Percentiles rank a stretch among this genome's conserved stretches.
phyloP scores from a whole-genome alignment of 2,329 filamentous ascomycete species.

The Ceratocystis alfenasii region DNA sequence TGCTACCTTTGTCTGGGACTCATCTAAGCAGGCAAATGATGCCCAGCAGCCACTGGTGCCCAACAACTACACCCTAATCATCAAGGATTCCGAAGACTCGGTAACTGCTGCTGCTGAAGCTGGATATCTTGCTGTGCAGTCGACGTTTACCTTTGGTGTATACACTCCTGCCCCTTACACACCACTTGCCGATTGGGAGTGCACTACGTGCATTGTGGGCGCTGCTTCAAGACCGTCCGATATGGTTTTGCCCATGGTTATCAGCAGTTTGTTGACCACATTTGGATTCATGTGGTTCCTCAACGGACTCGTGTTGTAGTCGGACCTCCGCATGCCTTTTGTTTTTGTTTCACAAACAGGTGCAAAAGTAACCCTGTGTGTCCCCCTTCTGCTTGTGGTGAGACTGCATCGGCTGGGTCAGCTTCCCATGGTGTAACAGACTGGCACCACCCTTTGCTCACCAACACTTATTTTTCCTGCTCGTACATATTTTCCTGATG shows the following conservation, averaged over 20 bases:
- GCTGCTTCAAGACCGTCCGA: constrained; percentile 5
- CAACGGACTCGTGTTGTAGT: constrained; percentile 35
- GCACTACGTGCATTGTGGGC: constrained; percentile 46
- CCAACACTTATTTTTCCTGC: background rate
- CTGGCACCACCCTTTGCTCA: background rate
- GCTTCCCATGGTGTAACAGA: background rate
- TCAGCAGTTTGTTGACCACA: constrained; percentile 43
- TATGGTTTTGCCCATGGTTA: constrained; percentile 19
- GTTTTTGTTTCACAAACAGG: background rate
- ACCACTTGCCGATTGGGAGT: constrained; percentile 42
- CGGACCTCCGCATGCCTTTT: background rate
- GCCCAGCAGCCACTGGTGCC: constrained; percentile 39
- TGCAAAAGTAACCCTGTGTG: background rate
- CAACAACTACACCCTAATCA: constrained; percentile 48
- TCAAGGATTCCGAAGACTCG: constrained; percentile 46
- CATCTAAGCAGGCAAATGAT: constrained; percentile 37
- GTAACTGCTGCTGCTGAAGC: constrained; percentile 40
- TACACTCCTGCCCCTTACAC: constrained; percentile 43
- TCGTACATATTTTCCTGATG: constrained; percentile 15
- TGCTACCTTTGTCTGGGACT: constrained; percentile 48
- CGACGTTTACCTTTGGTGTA: constrained; percentile 45
- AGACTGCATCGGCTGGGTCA: background rate
- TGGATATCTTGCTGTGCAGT: constrained; percentile 43
- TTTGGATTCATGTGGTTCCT: constrained; percentile 55
- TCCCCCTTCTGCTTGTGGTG: background rate